Percentiles rank a stretch among this genome's conserved stretches.
These are phyloP conservation scores for Populus deltoides DNA, from an alignment of 345 rosid genomes.

Conservation along the genomic window DNA sequence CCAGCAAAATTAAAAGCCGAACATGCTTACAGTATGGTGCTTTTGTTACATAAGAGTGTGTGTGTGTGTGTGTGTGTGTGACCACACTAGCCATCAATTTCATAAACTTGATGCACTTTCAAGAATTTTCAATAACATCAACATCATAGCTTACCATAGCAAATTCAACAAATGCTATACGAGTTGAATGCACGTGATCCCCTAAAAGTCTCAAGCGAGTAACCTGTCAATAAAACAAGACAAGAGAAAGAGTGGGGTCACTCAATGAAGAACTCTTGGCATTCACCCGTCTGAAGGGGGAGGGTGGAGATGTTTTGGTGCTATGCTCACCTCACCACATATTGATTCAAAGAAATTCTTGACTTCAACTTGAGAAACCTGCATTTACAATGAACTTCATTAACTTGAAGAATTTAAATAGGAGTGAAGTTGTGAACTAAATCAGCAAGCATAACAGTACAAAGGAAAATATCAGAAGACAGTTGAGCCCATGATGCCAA, in stretches of 20 bases:
- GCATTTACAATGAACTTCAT: constrained; percentile 11
- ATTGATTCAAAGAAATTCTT: constrained; percentile 70
- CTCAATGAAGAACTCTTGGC: neutral
- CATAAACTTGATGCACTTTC: neutral
- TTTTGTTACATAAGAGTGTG: neutral
- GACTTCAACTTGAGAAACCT: constrained; percentile 81
- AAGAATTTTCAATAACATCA: neutral
- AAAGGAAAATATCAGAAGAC: neutral
- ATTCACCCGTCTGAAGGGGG: neutral
- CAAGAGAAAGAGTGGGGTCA: neutral
- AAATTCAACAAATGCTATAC: constrained; percentile 89
- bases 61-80: neutral
- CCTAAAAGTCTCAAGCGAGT: constrained; percentile 85
- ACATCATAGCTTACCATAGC: constrained; percentile 51
- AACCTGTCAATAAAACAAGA: constrained; percentile 43
- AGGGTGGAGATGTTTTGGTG: neutral
- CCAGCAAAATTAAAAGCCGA: neutral
- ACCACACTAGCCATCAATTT: neutral
- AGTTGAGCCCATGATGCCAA: neutral
- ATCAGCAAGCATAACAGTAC: neutral
- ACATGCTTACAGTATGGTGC: neutral
- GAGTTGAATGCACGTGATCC: constrained; percentile 77
- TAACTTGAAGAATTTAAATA: neutral
- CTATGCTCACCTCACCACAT: constrained; percentile 77
- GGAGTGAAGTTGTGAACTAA: neutral